phyloP scores from a whole-genome alignment of 192 early-diverging fungal species.

The Gigaspora rosea region DNA sequence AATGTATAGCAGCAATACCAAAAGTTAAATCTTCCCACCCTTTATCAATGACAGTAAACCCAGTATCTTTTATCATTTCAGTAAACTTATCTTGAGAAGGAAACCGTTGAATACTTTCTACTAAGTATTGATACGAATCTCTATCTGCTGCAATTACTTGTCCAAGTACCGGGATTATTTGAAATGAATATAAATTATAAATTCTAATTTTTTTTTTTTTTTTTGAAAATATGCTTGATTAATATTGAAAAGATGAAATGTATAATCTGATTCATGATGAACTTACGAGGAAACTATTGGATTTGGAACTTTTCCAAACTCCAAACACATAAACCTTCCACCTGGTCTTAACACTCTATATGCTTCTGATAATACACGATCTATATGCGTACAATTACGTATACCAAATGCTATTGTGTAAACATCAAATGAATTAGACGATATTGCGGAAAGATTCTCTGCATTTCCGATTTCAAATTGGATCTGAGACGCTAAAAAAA shows the following conservation, averaged over 20 bases:
- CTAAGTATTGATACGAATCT: conserved; percentile 95
- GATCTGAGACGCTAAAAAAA: conserved; percentile 56
- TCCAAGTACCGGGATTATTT: conserved; percentile 89
- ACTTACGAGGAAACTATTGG: conserved; percentile 78
- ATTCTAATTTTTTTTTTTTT: conserved; percentile 44
- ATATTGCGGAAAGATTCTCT: conserved; percentile 75
- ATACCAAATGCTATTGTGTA: conserved; percentile 99
- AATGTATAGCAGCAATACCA: conserved; percentile 95
- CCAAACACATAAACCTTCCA: conserved; percentile 93
- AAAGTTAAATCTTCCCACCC: conserved; percentile 96
- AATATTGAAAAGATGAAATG: not conserved
- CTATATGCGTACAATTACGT: conserved; percentile 94
- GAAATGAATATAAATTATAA: conserved; percentile 93
- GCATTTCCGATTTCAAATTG: conserved; percentile 87
- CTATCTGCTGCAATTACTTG: conserved; percentile 86
- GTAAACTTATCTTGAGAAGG: conserved; percentile 88
- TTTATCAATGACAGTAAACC: conserved; percentile 85
- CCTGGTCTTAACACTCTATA: conserved; percentile 94
- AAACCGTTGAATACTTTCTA: conserved; percentile 95
- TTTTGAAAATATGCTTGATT: not conserved
- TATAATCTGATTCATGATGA: not conserved
- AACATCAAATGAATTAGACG: conserved; percentile 79
- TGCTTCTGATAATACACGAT: conserved; percentile 85
- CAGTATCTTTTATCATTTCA: conserved; percentile 84
- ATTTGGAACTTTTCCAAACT: conserved; percentile 90